Percentiles rank a stretch among this genome's conserved stretches.
These are phyloP conservation scores for Papiliotrema nemorosa DNA, from an alignment of 1,284 basidiomycete genomes.

Conservation along the genomic window DNA sequence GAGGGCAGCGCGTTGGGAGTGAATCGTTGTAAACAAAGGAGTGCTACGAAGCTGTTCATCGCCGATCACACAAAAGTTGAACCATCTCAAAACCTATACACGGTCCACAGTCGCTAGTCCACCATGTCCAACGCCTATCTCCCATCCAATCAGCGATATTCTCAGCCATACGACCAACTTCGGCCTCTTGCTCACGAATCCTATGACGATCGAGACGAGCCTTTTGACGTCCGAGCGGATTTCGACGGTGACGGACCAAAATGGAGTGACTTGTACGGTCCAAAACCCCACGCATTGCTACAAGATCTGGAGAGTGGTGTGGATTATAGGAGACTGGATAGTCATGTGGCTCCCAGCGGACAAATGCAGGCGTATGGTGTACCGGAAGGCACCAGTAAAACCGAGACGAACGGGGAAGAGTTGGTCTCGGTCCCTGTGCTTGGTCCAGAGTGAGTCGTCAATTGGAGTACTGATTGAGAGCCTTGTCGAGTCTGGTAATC, in stretches of 20 bases:
- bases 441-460: constrained; percentile 60
- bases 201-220: constrained; percentile 51
- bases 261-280: constrained; percentile 52
- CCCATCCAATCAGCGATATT: background rate
- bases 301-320: constrained; percentile 6
- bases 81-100: too few species aligned
- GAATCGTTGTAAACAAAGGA: background rate
- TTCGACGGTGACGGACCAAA: constrained; percentile 82
- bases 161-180: background rate
- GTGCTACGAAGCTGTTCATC: background rate
- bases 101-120: background rate
- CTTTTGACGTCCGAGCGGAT: constrained; percentile 82
- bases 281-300: background rate
- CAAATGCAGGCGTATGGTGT: constrained; percentile 6
- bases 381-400: constrained; percentile 1
- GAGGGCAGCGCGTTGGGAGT: background rate
- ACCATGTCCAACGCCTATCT: constrained; percentile 6
- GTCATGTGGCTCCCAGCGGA: constrained; percentile 24
- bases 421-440: constrained; percentile 82
- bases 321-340: constrained; percentile 29
- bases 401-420: constrained; percentile 58
- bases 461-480: background rate
- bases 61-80: too few species aligned
- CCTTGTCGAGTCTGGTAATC: background rate
- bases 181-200: constrained; percentile 25